Percentiles rank a stretch among this genome's conserved stretches.
Evolutionary conservation across 331 rosid genomes (phyloP).

Genomic region (Pyracantha coccinea): DNA sequence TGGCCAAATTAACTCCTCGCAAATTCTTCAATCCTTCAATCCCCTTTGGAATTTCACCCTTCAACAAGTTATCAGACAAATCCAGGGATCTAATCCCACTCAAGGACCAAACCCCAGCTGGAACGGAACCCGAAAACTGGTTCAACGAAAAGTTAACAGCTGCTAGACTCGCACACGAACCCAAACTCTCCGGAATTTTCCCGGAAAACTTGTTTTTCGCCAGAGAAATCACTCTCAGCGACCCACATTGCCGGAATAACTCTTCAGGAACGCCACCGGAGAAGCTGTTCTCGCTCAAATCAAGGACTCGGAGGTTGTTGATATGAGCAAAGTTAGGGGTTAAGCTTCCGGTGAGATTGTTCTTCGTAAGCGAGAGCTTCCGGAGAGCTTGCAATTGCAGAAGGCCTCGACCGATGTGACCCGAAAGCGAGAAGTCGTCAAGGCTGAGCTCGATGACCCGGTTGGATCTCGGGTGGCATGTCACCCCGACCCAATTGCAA

Average conservation of each 20-base stretch:
- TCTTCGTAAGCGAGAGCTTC: conserved; percentile 58
- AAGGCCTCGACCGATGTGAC: conserved; percentile 80
- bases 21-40: conserved; percentile 58
- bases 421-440: conserved; percentile 68
- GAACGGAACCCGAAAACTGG: conserved; percentile 66
- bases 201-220: conserved; percentile 68
- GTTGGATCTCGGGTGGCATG: conserved; percentile 92
- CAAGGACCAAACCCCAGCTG: conserved; percentile 63
- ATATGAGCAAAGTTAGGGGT: conserved; percentile 55
- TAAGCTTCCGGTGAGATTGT: conserved; percentile 72
- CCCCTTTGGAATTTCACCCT: conserved; percentile 55
- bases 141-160: conserved; percentile 52
- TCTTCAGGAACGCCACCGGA: conserved; percentile 65
- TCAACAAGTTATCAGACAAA: conserved; percentile 66
- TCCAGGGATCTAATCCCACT: conserved; percentile 75
- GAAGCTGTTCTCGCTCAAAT: conserved; percentile 66
- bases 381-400: conserved; percentile 57
- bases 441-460: conserved; percentile 78
- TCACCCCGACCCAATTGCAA: conserved; percentile 77
- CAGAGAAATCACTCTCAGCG: conserved; percentile 61
- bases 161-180: conserved; percentile 67
- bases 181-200: conserved; percentile 54
- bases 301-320: conserved; percentile 67
- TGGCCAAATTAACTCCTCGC: conserved; percentile 53
- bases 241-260: conserved; percentile 90